Percentiles rank a stretch among this genome's conserved stretches.
phyloP scores from a whole-genome alignment of 2,329 filamentous ascomycete genomes.

The Apiospora arundinis region DNA sequence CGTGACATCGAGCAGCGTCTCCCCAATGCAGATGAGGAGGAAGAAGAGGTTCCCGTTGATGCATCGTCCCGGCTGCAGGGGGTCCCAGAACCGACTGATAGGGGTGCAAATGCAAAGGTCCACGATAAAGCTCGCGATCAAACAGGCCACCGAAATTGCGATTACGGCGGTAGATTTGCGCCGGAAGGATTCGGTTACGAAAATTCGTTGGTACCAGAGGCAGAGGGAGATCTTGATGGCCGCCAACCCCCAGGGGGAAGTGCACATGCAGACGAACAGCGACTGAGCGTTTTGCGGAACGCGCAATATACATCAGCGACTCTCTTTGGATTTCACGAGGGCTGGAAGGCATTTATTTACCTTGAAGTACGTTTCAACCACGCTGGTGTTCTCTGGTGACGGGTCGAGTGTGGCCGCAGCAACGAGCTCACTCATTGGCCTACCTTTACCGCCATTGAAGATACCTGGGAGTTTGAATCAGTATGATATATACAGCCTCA shows the following conservation, averaged over 20 bases:
- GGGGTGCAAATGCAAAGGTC: constrained; percentile 21
- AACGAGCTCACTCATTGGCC: too few species aligned
- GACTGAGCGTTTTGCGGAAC: too few species aligned
- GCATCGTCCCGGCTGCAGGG: constrained; percentile 9
- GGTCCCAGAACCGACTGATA: constrained; percentile 23
- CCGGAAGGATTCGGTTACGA: background rate
- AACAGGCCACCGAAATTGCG: background rate
- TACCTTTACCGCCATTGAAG: too few species aligned
- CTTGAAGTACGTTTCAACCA: too few species aligned
- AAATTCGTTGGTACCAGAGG: constrained; percentile 20
- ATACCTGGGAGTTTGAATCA: too few species aligned
- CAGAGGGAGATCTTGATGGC: constrained; percentile 20
- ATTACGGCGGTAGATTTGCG: background rate
- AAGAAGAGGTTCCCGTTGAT: constrained; percentile 25
- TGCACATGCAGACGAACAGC: background rate
- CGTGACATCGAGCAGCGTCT: constrained; percentile 20
- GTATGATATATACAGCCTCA: too few species aligned
- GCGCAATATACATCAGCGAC: too few species aligned
- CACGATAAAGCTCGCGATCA: constrained; percentile 20
- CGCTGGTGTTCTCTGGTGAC: too few species aligned
- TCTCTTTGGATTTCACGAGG: background rate
- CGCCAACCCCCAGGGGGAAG: background rate
- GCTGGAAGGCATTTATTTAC: too few species aligned
- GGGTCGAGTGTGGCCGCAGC: too few species aligned
- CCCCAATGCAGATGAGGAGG: constrained; percentile 21